A percentile compares a stretch with the other conserved stretches of the same genome.
Conservation (phyloP, 2,329 filamentous ascomycete genomes). For the Cladophialophora immunda region DNA sequence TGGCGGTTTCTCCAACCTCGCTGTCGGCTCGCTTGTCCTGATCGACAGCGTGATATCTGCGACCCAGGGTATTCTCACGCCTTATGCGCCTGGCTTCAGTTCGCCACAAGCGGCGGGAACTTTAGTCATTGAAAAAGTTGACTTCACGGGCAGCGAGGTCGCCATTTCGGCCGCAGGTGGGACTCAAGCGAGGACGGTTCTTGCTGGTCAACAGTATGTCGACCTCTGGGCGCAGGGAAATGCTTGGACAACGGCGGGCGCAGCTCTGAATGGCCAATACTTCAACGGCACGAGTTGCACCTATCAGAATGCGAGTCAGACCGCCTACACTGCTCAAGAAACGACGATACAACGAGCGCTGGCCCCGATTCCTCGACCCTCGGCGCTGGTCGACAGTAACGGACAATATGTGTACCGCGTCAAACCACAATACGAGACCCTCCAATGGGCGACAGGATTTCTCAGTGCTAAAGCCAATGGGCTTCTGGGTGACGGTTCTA, state of each 20-base stretch:
- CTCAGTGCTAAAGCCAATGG: constrained; percentile 54
- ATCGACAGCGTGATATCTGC: constrained; percentile 65
- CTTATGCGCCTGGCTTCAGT: constrained; percentile 50
- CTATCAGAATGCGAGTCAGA: constrained; percentile 35
- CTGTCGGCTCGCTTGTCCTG: constrained; percentile 64
- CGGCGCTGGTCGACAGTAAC: constrained; percentile 54
- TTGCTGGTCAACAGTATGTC: constrained; percentile 61
- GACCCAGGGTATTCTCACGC: constrained; percentile 62
- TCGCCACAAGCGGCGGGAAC: constrained; percentile 57
- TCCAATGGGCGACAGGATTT: constrained; percentile 49
- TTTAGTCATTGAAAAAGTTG: constrained; percentile 65
- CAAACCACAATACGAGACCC: constrained; percentile 63
- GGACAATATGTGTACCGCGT: constrained; percentile 62
- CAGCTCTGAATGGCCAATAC: constrained; percentile 31
- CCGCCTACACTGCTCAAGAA: constrained; percentile 42
- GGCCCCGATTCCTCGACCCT: constrained; percentile 53
- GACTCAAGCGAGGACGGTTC: constrained; percentile 47
- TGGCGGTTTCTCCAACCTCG: constrained; percentile 51
- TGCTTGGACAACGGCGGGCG: constrained; percentile 59
- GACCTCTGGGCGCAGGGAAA: constrained; percentile 76
- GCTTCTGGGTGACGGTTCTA: constrained; percentile 62
- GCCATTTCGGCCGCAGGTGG: constrained; percentile 53
- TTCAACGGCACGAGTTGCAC: constrained; percentile 41
- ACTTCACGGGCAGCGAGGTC: constrained; percentile 58
- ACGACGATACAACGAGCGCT: constrained; percentile 65